Conservation (phyloP, 2,329 filamentous ascomycete genomes). For the Neofusicoccum umdonicola region DNA sequence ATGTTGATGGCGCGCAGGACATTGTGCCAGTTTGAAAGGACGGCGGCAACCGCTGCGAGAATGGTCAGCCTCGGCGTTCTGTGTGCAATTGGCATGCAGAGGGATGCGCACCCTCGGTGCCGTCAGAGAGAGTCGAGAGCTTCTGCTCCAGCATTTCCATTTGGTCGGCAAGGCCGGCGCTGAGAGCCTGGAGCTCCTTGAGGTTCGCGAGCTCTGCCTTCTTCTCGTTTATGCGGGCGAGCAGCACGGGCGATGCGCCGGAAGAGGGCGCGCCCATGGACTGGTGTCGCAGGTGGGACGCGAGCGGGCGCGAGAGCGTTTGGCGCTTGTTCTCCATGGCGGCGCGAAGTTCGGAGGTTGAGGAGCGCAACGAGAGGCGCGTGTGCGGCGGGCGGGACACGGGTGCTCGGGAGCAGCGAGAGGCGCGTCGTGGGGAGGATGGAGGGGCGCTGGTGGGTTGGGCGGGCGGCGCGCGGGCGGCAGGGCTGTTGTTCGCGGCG, state of each 20-base stretch:
- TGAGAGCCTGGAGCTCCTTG: conserved; percentile 74
- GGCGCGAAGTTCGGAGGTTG: neutral
- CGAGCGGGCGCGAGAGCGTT: conserved; percentile 47
- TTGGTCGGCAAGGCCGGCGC: conserved; percentile 72
- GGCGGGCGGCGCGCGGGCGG: neutral
- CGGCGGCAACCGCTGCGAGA: conserved; percentile 68
- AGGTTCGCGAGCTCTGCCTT: conserved; percentile 78
- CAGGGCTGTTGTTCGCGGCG: neutral
- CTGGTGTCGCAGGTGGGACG: conserved; percentile 63
- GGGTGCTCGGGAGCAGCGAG: neutral
- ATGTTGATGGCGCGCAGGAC: conserved; percentile 81
- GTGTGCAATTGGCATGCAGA: neutral
- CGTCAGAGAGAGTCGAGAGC: conserved; percentile 72
- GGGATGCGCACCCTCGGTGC: conserved; percentile 53
- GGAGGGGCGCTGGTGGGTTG: conserved; percentile 5
- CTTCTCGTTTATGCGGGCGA: conserved; percentile 80
- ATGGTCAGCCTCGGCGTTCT: neutral
- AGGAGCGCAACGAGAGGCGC: neutral
- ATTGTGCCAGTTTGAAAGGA: conserved; percentile 84
- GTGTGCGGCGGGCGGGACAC: too few species aligned
- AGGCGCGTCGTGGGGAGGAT: neutral
- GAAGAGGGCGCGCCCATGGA: conserved; percentile 38
- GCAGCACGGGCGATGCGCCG: conserved; percentile 67
- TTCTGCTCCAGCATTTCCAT: conserved; percentile 82
- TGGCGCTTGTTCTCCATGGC: conserved; percentile 31